phyloP scores from a whole-genome alignment of 352 stramenopile genomes.

The Pythium monospermum region DNA sequence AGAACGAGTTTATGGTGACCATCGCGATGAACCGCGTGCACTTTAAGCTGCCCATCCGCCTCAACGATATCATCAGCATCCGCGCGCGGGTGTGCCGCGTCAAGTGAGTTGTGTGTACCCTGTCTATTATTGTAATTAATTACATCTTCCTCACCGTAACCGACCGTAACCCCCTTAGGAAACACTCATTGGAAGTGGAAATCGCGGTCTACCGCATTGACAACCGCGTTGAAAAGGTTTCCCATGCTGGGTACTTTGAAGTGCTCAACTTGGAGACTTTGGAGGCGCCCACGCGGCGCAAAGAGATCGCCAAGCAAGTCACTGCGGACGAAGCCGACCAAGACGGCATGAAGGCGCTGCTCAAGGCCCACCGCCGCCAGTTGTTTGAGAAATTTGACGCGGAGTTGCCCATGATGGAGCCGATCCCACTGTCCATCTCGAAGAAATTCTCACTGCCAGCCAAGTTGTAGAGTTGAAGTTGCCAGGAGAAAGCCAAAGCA shows the following conservation, averaged over 20 bases:
- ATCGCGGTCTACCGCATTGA: conserved; percentile 43
- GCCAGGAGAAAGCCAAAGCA: no score
- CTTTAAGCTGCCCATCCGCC: conserved; percentile 62
- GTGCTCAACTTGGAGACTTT: conserved; percentile 50
- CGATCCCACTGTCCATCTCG: conserved; percentile 13
- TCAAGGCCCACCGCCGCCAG: conserved; percentile 20
- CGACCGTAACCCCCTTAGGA: no score
- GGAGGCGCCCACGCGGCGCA: conserved; percentile 29
- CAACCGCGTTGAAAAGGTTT: conserved; percentile 6
- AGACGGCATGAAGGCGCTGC: not conserved
- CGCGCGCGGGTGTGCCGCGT: conserved; percentile 59
- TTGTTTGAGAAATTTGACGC: conserved; percentile 13
- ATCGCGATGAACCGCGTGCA: conserved; percentile 71
- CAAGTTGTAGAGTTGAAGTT: no score
- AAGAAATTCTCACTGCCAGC: no score
- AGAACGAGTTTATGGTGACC: conserved; percentile 72
- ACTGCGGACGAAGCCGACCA: not conserved
- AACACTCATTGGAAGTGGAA: conserved; percentile 56
- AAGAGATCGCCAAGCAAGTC: conserved; percentile 37
- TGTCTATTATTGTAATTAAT: not conserved
- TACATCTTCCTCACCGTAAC: conserved; percentile 26
- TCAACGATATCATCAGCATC: conserved; percentile 52
- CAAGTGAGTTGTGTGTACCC: conserved; percentile 27
- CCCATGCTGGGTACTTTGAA: conserved; percentile 54
- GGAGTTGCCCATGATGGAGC: conserved; percentile 10